Conservation (phyloP, 495 filamentous ascomycete genomes). For the Penicillium tannophilum region DNA sequence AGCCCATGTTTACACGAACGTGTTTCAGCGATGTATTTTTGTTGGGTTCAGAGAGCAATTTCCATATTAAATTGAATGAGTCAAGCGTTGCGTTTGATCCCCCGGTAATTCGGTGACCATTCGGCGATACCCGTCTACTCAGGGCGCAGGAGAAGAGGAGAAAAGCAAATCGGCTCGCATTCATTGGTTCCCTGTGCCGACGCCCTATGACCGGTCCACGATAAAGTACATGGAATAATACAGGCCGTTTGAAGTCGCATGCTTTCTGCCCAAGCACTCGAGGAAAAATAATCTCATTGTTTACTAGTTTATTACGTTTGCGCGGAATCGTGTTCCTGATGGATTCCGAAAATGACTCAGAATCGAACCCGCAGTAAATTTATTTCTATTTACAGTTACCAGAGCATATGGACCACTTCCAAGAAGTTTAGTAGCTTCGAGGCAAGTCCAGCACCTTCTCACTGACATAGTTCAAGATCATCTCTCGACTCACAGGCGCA, state of each 20-base stretch:
- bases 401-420: too few relatives aligned
- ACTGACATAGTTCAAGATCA: constrained; percentile 76
- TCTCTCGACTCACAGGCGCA: constrained; percentile 73
- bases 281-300: too few relatives aligned
- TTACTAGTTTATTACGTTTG: too few relatives aligned
- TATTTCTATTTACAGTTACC: background rate
- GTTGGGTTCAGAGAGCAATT: background rate
- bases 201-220: background rate
- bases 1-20: background rate
- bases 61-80: background rate
- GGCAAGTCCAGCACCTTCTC: constrained; percentile 65
- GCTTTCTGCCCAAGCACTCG: background rate
- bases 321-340: too few relatives aligned
- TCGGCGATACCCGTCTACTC: background rate
- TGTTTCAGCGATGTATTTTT: background rate
- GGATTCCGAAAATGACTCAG: background rate
- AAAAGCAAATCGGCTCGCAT: background rate
- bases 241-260: background rate
- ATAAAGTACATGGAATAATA: background rate
- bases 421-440: constrained; percentile 50
- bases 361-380: background rate
- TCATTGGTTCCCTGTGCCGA: background rate
- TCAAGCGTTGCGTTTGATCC: background rate
- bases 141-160: background rate
- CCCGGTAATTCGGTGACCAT: background rate